Conservation (phyloP, 805 yeast species). For the Komagataella pseudopastoris region DNA sequence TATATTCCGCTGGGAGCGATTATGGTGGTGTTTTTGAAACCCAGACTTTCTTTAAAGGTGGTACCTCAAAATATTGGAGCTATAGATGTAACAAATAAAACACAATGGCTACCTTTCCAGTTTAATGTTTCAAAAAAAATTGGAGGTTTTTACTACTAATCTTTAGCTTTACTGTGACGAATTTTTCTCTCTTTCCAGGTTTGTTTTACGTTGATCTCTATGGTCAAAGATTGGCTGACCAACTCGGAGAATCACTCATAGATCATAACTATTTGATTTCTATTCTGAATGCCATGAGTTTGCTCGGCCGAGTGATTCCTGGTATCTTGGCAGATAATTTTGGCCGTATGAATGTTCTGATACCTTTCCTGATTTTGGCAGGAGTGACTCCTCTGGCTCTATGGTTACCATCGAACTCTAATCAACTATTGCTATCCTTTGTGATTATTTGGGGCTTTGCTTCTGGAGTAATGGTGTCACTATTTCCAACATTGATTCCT, state of each 20-base stretch:
- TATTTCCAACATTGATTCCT: constrained; percentile 19
- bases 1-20: constrained; percentile 12
- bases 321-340: constrained; percentile 30
- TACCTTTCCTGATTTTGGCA: constrained; percentile 15
- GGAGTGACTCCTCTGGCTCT: constrained; percentile 16
- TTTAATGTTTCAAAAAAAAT: constrained; percentile 6
- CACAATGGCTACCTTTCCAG: constrained; percentile 4
- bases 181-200: constrained; percentile 22
- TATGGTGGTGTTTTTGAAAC: constrained; percentile 15
- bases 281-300: constrained; percentile 25
- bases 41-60: constrained; percentile 12
- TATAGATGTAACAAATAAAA: constrained; percentile 1
- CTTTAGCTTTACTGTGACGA: constrained; percentile 1
- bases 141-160: constrained; percentile 4
- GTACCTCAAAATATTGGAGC: no score
- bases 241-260: neutral
- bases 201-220: constrained; percentile 8
- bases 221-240: constrained; percentile 3
- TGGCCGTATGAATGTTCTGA: constrained; percentile 30
- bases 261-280: constrained; percentile 3
- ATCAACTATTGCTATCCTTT: constrained; percentile 10
- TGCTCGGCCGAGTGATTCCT: constrained; percentile 35
- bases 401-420: constrained; percentile 18
- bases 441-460: constrained; percentile 20
- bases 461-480: constrained; percentile 20